A percentile compares a stretch with the other conserved stretches of the same genome.
Conservation (phyloP, 495 filamentous ascomycete genomes). For the Podospora appendiculata region DNA sequence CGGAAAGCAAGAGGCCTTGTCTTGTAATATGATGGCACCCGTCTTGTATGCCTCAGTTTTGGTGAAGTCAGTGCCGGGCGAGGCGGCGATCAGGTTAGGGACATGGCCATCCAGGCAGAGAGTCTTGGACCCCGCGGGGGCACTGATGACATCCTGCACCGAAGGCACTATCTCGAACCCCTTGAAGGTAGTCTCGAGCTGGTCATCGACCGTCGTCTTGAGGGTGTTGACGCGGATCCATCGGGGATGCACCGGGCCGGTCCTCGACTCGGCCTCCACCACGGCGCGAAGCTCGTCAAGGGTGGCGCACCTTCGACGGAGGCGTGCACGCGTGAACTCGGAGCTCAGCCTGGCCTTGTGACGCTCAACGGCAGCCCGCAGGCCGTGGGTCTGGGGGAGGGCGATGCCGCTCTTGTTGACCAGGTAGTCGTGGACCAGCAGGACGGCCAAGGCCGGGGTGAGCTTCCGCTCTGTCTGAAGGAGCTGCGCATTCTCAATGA, state of each 20-base stretch:
- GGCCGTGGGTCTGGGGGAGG: slow-evolving; percentile 65
- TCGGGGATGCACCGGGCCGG: slow-evolving; percentile 49
- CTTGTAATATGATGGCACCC: slow-evolving; percentile 82
- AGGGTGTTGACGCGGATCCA: slow-evolving; percentile 88
- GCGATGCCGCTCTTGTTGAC: slow-evolving; percentile 74
- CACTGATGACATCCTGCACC: slow-evolving; percentile 34
- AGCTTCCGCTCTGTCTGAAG: slow-evolving; percentile 77
- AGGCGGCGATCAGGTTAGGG: slow-evolving; percentile 73
- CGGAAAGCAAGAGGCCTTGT: slow-evolving; percentile 95
- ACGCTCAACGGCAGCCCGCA: slow-evolving; percentile 62
- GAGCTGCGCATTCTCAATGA: slow-evolving; percentile 69
- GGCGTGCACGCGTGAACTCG: slow-evolving; percentile 71
- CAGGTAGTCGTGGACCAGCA: slow-evolving; percentile 82
- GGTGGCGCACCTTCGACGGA: slow-evolving; percentile 60
- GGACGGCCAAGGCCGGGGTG: slow-evolving; percentile 67
- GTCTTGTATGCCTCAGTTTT: slow-evolving; percentile 61
- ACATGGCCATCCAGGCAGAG: slow-evolving; percentile 66
- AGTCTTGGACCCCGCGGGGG: slow-evolving; percentile 12
- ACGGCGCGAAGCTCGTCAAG: slow-evolving; percentile 53
- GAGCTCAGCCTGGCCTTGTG: slow-evolving; percentile 76
- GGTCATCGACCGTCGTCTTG: slow-evolving; percentile 57
- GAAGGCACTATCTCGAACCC: slow-evolving; percentile 42
- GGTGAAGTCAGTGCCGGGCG: slow-evolving; percentile 55
- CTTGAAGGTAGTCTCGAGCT: slow-evolving; percentile 61
- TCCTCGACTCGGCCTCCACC: slow-evolving; percentile 35